Conservation (phyloP, 2,329 filamentous ascomycete genomes). For the Talaromyces pinophilus region DNA sequence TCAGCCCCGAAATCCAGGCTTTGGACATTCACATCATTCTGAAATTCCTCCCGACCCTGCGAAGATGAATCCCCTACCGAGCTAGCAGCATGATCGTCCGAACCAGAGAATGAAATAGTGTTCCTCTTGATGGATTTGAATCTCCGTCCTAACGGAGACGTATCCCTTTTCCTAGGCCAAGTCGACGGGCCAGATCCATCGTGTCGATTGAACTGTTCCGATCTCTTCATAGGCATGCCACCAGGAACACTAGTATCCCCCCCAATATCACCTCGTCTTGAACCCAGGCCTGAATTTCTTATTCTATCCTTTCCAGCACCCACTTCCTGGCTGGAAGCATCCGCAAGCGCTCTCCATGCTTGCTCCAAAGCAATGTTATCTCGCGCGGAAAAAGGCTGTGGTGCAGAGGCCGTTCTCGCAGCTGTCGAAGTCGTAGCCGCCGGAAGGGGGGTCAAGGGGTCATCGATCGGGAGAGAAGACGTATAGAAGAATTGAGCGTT, state of each 20-base stretch:
- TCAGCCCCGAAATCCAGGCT: constrained; percentile 26
- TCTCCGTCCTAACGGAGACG: constrained; percentile 35
- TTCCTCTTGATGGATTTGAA: constrained; percentile 33
- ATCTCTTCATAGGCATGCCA: constrained; percentile 23
- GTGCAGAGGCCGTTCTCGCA: constrained; percentile 59
- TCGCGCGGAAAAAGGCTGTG: constrained; percentile 74
- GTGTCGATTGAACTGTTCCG: constrained; percentile 3
- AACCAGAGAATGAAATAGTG: constrained; percentile 30
- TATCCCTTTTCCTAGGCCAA: constrained; percentile 33
- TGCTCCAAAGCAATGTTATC: constrained; percentile 80
- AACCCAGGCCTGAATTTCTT: constrained; percentile 26
- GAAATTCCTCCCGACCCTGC: constrained; percentile 24
- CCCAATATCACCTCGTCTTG: constrained; percentile 28
- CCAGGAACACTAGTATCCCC: constrained; percentile 8
- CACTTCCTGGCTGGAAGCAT: constrained; percentile 24
- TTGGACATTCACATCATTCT: neutral
- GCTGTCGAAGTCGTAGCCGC: constrained; percentile 53
- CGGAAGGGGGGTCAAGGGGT: constrained; percentile 72
- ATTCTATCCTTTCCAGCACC: constrained; percentile 23
- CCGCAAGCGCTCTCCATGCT: constrained; percentile 67
- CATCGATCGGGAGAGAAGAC: constrained; percentile 79
- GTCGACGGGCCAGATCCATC: constrained; percentile 11
- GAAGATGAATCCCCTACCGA: constrained; percentile 32
- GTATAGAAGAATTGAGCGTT: constrained; percentile 82
- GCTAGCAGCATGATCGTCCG: constrained; percentile 31